Evolutionary conservation across 495 filamentous ascomycete species (phyloP).

Genomic region (Collariella sp.): DNA sequence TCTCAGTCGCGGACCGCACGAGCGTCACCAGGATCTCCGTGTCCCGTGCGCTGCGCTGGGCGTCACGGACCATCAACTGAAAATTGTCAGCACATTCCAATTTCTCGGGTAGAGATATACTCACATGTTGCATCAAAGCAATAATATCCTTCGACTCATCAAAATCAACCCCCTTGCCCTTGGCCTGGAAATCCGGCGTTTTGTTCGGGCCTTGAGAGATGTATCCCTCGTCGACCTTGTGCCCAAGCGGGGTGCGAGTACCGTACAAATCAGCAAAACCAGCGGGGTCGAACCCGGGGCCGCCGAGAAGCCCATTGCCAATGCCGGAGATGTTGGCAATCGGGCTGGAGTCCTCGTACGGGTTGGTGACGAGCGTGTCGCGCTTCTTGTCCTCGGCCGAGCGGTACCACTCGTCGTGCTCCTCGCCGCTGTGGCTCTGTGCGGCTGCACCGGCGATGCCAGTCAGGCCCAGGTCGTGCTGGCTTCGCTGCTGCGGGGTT

Average conservation of each 20-base stretch:
- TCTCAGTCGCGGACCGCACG: constrained; percentile 88
- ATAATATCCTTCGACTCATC: constrained; percentile 91
- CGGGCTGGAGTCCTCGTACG: constrained; percentile 49
- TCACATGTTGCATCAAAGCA: constrained; percentile 92
- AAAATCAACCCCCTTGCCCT: constrained; percentile 51
- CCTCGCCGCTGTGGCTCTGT: constrained; percentile 41
- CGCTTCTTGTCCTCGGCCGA: constrained; percentile 47
- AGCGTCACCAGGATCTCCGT: constrained; percentile 95
- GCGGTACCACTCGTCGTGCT: constrained; percentile 47
- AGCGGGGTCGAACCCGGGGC: constrained; percentile 26
- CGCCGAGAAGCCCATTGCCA: constrained; percentile 38
- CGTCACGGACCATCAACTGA: constrained; percentile 90
- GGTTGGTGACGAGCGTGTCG: constrained; percentile 49
- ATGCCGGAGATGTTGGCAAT: constrained; percentile 44
- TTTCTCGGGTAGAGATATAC: constrained; percentile 20
- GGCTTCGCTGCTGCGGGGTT: constrained; percentile 9
- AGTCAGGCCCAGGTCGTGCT: constrained; percentile 22
- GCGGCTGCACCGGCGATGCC: constrained; percentile 27
- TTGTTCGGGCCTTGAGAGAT: constrained; percentile 72
- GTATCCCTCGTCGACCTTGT: constrained; percentile 72
- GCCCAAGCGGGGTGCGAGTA: constrained; percentile 37
- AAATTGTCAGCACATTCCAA: constrained; percentile 29
- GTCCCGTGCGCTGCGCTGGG: constrained; percentile 90
- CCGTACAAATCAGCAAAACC: constrained; percentile 37
- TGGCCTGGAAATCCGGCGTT: constrained; percentile 48